These are phyloP conservation scores for Penicillium italicum DNA, from an alignment of 2,329 filamentous ascomycete species.

Conservation along the genomic window DNA sequence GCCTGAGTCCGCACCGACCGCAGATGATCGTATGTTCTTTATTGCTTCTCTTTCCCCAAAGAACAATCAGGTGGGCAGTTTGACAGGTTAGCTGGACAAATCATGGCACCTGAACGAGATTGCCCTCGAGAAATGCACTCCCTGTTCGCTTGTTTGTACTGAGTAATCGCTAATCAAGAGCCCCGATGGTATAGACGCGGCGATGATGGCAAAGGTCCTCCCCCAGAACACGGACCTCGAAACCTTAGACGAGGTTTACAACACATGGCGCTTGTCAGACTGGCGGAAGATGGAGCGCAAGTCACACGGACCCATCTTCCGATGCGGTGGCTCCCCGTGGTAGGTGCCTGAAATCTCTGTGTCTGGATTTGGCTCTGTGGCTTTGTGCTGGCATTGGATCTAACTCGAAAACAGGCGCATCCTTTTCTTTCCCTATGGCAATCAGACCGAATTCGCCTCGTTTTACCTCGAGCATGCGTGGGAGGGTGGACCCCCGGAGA, in stretches of 20 bases:
- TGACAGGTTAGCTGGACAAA: neutral
- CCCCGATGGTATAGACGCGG: conserved; percentile 60
- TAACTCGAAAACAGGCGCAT: conserved; percentile 65
- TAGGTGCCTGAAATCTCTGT: conserved; percentile 43
- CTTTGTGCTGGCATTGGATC: conserved; percentile 1
- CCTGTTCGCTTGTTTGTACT: neutral
- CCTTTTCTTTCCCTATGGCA: conserved; percentile 91
- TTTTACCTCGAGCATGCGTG: conserved; percentile 97
- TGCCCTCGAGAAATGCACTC: neutral
- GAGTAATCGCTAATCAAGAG: conserved; percentile 2
- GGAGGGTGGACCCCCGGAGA: conserved; percentile 71
- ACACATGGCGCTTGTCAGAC: conserved; percentile 84
- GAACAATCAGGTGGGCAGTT: neutral
- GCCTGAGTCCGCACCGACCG: conserved; percentile 53
- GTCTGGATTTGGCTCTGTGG: neutral
- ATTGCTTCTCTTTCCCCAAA: conserved; percentile 8
- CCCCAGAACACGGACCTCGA: conserved; percentile 75
- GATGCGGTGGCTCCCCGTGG: conserved; percentile 86
- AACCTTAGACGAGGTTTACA: conserved; percentile 67
- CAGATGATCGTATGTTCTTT: conserved; percentile 53
- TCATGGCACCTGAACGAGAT: neutral
- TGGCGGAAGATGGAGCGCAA: conserved; percentile 75
- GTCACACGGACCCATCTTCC: conserved; percentile 82
- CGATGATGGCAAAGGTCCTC: conserved; percentile 78
- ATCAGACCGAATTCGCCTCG: conserved; percentile 88